phyloP scores from a whole-genome alignment of 1,284 basidiomycete genomes.

The Meira miltonrushii region DNA sequence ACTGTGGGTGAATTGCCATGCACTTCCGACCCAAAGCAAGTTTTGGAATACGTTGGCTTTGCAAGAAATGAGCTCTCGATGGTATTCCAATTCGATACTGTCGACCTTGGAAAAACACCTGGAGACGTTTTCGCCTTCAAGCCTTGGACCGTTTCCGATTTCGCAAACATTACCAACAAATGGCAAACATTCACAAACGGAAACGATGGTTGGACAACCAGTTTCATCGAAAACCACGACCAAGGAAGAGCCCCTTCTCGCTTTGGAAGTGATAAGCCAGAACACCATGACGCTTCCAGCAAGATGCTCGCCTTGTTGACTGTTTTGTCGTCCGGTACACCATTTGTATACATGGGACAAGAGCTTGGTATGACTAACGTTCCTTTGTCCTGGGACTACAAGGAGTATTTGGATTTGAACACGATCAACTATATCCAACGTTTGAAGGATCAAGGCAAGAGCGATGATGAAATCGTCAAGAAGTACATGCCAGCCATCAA shows the following conservation, averaged over 20 bases:
- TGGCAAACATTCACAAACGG: constrained; percentile 59
- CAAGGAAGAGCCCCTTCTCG: constrained; percentile 61
- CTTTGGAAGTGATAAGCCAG: constrained; percentile 58
- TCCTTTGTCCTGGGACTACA: constrained; percentile 63
- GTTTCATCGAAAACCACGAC: constrained; percentile 63
- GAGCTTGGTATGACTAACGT: constrained; percentile 65
- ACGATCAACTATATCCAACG: constrained; percentile 45
- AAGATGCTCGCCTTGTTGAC: constrained; percentile 66
- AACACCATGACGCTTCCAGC: constrained; percentile 60
- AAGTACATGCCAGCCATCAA: constrained; percentile 53
- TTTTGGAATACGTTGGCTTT: constrained; percentile 63
- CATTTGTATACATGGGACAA: constrained; percentile 67
- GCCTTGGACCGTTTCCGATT: constrained; percentile 58
- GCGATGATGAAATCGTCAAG: constrained; percentile 57
- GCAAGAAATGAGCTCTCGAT: constrained; percentile 60
- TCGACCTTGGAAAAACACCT: constrained; percentile 57
- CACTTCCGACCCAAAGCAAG: constrained; percentile 55
- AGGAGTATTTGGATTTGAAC: constrained; percentile 68
- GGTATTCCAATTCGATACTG: constrained; percentile 63
- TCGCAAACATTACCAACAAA: constrained; percentile 39
- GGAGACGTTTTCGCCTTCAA: constrained; percentile 52
- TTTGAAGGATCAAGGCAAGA: constrained; percentile 16
- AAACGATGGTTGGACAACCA: constrained; percentile 31
- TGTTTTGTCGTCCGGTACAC: constrained; percentile 63
- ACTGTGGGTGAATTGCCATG: constrained; percentile 63